Conservation (phyloP, 305 asterid genomes). For the Plantago lanceolata region DNA sequence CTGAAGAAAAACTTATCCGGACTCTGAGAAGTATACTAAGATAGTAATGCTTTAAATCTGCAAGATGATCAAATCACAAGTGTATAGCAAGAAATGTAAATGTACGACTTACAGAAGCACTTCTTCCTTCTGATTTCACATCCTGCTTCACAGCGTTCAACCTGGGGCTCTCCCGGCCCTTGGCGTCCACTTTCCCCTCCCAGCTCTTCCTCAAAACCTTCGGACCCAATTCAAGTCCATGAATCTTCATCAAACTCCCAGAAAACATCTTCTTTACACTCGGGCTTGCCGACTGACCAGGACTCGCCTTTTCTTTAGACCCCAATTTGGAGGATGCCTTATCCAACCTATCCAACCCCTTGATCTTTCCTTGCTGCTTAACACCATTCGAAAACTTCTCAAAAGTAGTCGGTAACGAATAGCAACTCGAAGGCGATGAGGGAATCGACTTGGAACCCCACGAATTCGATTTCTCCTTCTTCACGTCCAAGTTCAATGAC, state of each 20-base stretch:
- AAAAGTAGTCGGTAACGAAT: constrained; percentile 85
- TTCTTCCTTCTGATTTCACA: constrained; percentile 54
- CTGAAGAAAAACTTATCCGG: not conserved
- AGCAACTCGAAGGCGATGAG: constrained; percentile 87
- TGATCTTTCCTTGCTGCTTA: constrained; percentile 69
- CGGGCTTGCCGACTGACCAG: constrained; percentile 43
- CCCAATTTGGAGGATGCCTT: constrained; percentile 45
- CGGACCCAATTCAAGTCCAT: constrained; percentile 73
- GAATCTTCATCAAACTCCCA: constrained; percentile 58
- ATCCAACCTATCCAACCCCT: constrained; percentile 69
- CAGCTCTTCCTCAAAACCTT: constrained; percentile 93
- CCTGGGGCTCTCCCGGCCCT: constrained; percentile 75
- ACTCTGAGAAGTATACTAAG: not conserved
- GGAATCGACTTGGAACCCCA: constrained; percentile 82
- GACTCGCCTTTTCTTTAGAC: constrained; percentile 48
- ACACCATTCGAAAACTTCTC: constrained; percentile 84
- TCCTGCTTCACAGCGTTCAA: constrained; percentile 58
- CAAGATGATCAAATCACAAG: not conserved
- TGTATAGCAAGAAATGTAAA: constrained; percentile 1
- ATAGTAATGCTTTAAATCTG: not conserved
- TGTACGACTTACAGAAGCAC: constrained; percentile 63
- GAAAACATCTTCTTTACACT: constrained; percentile 40
- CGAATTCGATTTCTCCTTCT: constrained; percentile 59
- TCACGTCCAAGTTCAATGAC: constrained; percentile 52
- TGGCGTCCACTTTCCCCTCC: constrained; percentile 88